Percentiles rank a stretch among this genome's conserved stretches.
Evolutionary conservation across 75 land plant species (phyloP).

Genomic region (Chamaecyparis obtusa): DNA sequence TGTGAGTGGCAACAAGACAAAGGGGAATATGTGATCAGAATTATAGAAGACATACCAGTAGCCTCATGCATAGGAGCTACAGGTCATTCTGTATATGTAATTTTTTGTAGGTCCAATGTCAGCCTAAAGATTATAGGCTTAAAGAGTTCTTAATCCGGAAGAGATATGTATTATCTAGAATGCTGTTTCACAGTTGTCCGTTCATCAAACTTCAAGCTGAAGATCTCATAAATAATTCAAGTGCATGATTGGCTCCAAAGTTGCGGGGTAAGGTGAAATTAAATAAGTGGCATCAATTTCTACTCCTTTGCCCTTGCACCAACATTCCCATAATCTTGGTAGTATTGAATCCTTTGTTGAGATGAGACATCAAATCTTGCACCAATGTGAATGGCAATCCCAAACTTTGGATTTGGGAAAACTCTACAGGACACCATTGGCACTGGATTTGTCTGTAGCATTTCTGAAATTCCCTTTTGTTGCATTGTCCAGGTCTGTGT

Average conservation of each 20-base stretch:
- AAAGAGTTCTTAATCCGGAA: background rate
- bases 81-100: background rate
- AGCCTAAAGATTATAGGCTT: no score
- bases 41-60: background rate
- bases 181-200: background rate
- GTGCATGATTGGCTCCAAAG: background rate
- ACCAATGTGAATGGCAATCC: background rate
- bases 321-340: background rate
- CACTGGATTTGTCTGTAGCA: no score
- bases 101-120: no score
- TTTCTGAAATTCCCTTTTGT: background rate
- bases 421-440: background rate
- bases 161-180: no score
- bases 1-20: background rate
- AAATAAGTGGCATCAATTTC: background rate
- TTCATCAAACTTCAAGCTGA: background rate
- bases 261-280: background rate
- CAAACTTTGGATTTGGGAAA: background rate
- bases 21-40: background rate
- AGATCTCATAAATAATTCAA: background rate
- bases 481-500: background rate
- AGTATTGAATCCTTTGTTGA: background rate
- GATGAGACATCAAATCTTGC: background rate
- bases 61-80: background rate
- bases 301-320: background rate